phyloP scores from a whole-genome alignment of 2,329 filamentous ascomycete species.

The Epichloe festucae region DNA sequence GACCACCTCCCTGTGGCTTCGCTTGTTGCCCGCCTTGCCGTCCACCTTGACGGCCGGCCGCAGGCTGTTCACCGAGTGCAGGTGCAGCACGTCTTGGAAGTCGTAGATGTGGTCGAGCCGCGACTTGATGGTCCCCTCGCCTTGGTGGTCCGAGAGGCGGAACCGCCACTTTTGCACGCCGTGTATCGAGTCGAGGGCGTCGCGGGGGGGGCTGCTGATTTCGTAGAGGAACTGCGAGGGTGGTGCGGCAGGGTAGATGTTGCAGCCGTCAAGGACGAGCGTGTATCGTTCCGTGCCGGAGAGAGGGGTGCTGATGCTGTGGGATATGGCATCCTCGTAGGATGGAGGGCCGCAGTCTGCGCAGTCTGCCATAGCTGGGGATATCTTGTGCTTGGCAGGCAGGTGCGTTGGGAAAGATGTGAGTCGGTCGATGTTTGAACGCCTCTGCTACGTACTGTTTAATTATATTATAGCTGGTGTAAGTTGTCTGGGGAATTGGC shows the following conservation, averaged over 20 bases:
- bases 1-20: constrained; percentile 9
- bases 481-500: too few species aligned
- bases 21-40: constrained; percentile 11
- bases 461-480: too few species aligned
- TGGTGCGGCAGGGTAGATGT: constrained; percentile 10
- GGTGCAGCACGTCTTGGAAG: constrained; percentile 7
- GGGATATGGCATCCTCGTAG: constrained; percentile 1
- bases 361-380: neutral
- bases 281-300: constrained; percentile 2
- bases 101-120: constrained; percentile 19
- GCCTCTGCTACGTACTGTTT: too few species aligned
- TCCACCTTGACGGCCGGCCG: constrained; percentile 9
- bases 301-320: constrained; percentile 1
- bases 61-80: neutral
- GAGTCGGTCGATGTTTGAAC: too few species aligned
- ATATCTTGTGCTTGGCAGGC: neutral
- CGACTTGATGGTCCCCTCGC: constrained; percentile 9
- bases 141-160: constrained; percentile 6
- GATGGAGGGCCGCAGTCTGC: neutral
- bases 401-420: neutral
- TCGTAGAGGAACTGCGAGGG: constrained; percentile 13
- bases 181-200: constrained; percentile 10
- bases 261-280: constrained; percentile 11
- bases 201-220: constrained; percentile 11
- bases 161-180: constrained; percentile 16